These are phyloP conservation scores for Perkinsus chesapeaki DNA, from an alignment of 169 alveolate species.

Conservation along the genomic window DNA sequence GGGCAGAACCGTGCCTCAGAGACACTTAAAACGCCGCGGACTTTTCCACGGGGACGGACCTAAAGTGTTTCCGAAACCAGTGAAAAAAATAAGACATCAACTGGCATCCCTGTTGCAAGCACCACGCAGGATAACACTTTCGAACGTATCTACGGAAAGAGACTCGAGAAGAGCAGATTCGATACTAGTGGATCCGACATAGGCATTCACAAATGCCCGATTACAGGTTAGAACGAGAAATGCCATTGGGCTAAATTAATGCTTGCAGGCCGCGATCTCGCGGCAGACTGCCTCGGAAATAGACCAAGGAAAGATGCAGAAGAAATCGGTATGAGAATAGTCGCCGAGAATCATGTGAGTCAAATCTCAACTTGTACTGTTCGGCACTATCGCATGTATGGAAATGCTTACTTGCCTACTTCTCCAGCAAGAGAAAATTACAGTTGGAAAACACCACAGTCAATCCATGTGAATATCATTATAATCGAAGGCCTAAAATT, in stretches of 20 bases:
- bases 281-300: not conserved
- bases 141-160: not conserved
- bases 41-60: not conserved
- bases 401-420: too few species aligned
- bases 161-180: not conserved
- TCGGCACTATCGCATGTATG: too few species aligned
- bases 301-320: not conserved
- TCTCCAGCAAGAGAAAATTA: too few species aligned
- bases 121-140: not conserved
- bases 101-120: too few species aligned
- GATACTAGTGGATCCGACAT: not conserved
- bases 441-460: too few species aligned
- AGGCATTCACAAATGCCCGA: not conserved
- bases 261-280: not conserved
- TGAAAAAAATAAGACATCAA: not conserved
- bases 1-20: not conserved
- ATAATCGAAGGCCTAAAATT: too few species aligned
- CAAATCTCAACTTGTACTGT: too few species aligned
- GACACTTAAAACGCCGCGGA: not conserved
- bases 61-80: not conserved
- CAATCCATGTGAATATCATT: too few species aligned
- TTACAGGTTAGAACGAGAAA: not conserved
- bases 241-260: too few species aligned
- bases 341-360: not conserved
- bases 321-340: not conserved